Evolutionary conservation across 2,329 filamentous ascomycete genomes (phyloP), one percentile per base, ranked within the genome.

Genomic region (Pestalotiopsis sp.): DNA sequence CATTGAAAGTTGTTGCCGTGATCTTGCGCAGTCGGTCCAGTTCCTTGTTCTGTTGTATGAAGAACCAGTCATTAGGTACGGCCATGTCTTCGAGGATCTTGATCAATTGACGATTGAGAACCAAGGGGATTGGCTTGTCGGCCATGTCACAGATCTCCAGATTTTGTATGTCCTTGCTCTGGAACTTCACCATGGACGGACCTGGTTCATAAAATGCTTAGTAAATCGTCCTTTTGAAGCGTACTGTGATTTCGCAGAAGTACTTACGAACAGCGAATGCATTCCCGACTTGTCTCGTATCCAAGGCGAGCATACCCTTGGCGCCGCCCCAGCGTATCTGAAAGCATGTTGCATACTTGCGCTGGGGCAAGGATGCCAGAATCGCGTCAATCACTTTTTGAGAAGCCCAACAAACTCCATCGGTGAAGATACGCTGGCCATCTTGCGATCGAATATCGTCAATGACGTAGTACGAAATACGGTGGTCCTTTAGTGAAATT

Each of bases 41-140:
- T 36, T 91, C 91, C n/a, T 82, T 81, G 0, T 83, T 81, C 77
- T 96, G 94, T 1, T 93, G 79, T 0, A 83, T 74, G 12, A 91
- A 76, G 72, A 97, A 95, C 77, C 87, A 91, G 0, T 79, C 68
- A 1, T 81, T 75, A 0, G 83, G 76, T 0, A 92, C 89, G 0
- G 86, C 85, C 78, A 95, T 89, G 72, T 97, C 94, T 75, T 97
- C 94, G 0, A 97, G 78, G 4, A 97, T 94, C 77, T 97, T 97
- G 80, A 97, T 94, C 70, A 95, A 84, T 72, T 93, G 93, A 0
- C 92, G 89, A 74, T 97, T 97, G 1, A 97, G 85, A 20, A 90
- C 88, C 72, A 95, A 84, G 0, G 87, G 87, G 6, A 95, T 84
- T 0, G 92, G 90, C 65, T 85, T 89, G 49, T 88, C 89, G 0